Base-by-base conservation (phyloP, 371 early-diverging fungal genomes). In the Blastocladiella emersonii region DNA sequence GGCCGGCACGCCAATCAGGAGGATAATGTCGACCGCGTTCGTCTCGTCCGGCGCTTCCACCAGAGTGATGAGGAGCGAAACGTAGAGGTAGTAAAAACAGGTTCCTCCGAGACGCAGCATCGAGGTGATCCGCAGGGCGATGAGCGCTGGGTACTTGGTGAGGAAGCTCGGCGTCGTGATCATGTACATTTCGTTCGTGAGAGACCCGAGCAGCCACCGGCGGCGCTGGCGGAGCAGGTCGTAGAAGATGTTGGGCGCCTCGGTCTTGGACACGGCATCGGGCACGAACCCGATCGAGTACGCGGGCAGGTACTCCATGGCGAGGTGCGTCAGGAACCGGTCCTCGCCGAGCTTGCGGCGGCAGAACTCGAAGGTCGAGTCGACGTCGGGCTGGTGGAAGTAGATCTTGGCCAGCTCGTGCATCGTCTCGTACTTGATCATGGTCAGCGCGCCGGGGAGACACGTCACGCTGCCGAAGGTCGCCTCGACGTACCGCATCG, bases 371-470 rank as follows among this genome's bases (percentile, higher is more conserved):
- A 55, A 55, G 12, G 55, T 55, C 7, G 55, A 64, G 1, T 67
- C 67, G 23, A 67, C 66, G 45, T 65, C 62, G 17, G 66, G 66
- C 39, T 69, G 65, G 25, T 65, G 62, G 45, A 75, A 75, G 66
- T 75, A 75, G n/a, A 61, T 57, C 43, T 68, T 62, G 43, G 69
- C 70, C 17, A 66, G 61, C 25, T 56, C 51, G 2, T 60, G 51
- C 43, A 75, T 66, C 4, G 65, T 64, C 23, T 62, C 53, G 51
- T 67, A 69, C 13, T 70, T 57, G 62, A 75, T 63, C 48, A 71
- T 67, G 17, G 76, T 75, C 60, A 74, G 51, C 12, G 74, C 74
- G 30, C 76, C 76, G 43, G 76, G 76, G 6, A 75, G 62, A 43
- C 72, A 73, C 30, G 70, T 71, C 25, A 71, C 71, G 30, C 65